Evolutionary conservation across 176 grass and related monocot species (phyloP).

Genomic region (Lolium multiflorum): DNA sequence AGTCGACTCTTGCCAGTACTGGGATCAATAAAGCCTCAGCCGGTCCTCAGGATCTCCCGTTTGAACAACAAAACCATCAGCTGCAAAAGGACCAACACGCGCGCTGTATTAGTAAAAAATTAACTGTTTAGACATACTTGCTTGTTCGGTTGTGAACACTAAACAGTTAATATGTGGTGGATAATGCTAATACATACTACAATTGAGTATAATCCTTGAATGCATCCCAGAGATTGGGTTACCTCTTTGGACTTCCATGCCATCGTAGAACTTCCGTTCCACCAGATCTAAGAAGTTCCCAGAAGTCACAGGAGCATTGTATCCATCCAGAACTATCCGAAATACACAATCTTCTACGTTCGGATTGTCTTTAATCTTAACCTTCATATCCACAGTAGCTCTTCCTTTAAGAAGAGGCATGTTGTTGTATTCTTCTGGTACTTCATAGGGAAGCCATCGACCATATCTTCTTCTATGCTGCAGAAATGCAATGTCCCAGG

Average conservation of each 20-base stretch:
- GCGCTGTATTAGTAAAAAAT: background rate
- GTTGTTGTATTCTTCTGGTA: slow-evolving; percentile 87
- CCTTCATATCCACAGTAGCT: slow-evolving; percentile 95
- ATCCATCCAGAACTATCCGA: slow-evolving; percentile 94
- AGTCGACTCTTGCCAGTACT: slow-evolving; percentile 78
- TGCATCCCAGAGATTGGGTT: slow-evolving; percentile 5
- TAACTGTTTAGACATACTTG: slow-evolving; percentile 35
- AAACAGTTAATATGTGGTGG: slow-evolving; percentile 9
- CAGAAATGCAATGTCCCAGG: slow-evolving; percentile 96
- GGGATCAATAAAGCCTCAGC: slow-evolving; percentile 94
- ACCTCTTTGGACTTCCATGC: slow-evolving; percentile 99
- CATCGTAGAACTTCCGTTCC: slow-evolving; percentile 92
- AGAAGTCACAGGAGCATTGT: slow-evolving; percentile 89
- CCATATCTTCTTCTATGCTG: slow-evolving; percentile 99
- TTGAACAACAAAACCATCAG: slow-evolving; percentile 99
- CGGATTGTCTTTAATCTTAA: slow-evolving; percentile 97
- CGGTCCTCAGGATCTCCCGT: slow-evolving; percentile 90
- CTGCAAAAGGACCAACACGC: slow-evolving; percentile 58
- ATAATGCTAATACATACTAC: slow-evolving; percentile 24
- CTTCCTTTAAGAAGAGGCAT: slow-evolving; percentile 98
- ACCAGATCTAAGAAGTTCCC: slow-evolving; percentile 97
- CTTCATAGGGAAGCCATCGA: slow-evolving; percentile 90
- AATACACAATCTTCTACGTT: slow-evolving; percentile 88
- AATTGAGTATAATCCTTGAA: background rate
- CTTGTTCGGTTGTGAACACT: slow-evolving; percentile 7